Evolutionary conservation across 805 yeast genomes (phyloP).

Genomic region (Saturnispora quitensis): DNA sequence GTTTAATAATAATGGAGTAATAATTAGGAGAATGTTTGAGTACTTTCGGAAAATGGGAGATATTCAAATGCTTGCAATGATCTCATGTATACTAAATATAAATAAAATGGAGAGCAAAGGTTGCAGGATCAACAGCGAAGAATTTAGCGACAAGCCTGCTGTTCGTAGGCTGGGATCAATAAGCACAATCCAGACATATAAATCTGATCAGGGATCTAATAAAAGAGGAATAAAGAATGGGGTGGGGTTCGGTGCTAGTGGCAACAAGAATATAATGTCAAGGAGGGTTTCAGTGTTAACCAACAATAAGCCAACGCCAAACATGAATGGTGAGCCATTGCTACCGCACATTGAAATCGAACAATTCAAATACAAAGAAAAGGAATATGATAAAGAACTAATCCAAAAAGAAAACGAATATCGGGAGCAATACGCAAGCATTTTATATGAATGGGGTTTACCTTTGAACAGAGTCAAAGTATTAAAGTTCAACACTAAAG

Average conservation of each 20-base stretch:
- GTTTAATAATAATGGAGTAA: conserved; percentile 36
- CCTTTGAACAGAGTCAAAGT: conserved; percentile 74
- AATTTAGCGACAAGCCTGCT: not conserved
- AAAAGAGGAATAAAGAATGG: not conserved
- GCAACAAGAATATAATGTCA: not conserved
- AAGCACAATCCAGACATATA: not conserved
- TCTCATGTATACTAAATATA: conserved; percentile 34
- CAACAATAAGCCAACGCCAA: not conserved
- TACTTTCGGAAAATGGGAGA: conserved; percentile 60
- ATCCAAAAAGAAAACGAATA: conserved; percentile 26
- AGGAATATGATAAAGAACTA: conserved; percentile 29
- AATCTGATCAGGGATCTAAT: not conserved
- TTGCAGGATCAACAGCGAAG: not conserved
- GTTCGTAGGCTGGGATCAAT: not conserved
- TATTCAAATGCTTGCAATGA: conserved; percentile 84
- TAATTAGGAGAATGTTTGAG: conserved; percentile 44
- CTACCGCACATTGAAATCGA: conserved; percentile 26
- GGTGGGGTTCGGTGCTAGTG: not conserved
- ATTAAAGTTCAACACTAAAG: conserved; percentile 50
- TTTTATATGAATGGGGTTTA: conserved; percentile 76
- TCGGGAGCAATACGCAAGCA: conserved; percentile 65
- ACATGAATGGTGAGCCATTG: not conserved
- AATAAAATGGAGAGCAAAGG: not conserved
- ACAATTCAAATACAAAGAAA: conserved; percentile 33
- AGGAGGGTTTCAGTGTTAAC: not conserved